These are phyloP conservation scores for Lodderomyces theae DNA, from an alignment of 1,139 yeast genomes.

Conservation along the genomic window DNA sequence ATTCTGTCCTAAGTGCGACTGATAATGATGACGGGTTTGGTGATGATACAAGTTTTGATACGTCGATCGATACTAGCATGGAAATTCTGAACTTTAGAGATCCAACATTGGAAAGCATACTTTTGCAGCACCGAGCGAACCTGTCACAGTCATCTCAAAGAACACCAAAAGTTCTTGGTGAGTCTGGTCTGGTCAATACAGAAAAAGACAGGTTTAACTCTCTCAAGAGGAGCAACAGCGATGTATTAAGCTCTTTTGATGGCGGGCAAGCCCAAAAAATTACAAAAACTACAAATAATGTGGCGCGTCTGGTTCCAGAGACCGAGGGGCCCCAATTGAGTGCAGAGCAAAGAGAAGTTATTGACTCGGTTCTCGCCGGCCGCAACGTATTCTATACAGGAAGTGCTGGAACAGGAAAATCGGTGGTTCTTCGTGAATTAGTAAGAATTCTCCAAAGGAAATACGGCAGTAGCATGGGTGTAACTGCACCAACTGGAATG, in stretches of 20 bases:
- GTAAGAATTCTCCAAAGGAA: conserved; percentile 42
- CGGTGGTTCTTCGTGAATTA: conserved; percentile 63
- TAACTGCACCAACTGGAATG: conserved; percentile 88
- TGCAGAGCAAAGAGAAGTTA: conserved; percentile 68
- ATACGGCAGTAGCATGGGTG: conserved; percentile 54
- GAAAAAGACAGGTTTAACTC: not conserved
- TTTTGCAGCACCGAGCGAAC: not conserved
- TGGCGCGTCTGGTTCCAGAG: not conserved
- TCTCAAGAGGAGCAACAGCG: conserved; percentile 11
- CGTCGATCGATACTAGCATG: conserved; percentile 28
- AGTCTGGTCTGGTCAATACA: not conserved
- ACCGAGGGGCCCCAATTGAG: conserved; percentile 19
- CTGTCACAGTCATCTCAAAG: conserved; percentile 11
- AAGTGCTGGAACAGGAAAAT: conserved; percentile 85
- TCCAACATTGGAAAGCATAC: conserved; percentile 16
- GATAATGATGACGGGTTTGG: conserved; percentile 15
- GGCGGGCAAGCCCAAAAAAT: conserved; percentile 26
- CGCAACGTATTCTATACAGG: conserved; percentile 72
- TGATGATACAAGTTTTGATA: conserved; percentile 27
- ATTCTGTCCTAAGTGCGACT: conserved; percentile 18
- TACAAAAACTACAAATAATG: conserved; percentile 10
- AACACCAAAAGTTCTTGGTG: not conserved
- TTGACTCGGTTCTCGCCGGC: conserved; percentile 59
- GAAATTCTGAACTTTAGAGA: conserved; percentile 28
- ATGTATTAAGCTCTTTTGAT: conserved; percentile 12